phyloP scores from a whole-genome alignment of 768 basidiomycete species.

The Leccinum obscurum region DNA sequence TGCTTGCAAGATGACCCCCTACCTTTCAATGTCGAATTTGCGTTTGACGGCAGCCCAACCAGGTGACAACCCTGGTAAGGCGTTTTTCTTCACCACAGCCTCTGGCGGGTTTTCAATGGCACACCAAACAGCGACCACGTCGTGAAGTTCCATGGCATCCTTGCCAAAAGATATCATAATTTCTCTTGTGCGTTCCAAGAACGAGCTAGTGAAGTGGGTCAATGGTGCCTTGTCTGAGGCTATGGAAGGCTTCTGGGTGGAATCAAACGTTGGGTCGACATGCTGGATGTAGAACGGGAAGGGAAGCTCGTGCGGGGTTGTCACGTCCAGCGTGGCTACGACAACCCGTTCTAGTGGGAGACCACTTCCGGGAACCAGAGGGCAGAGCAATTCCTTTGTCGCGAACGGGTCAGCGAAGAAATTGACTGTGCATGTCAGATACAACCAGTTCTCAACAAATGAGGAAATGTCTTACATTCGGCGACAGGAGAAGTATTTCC shows the following conservation, averaged over 20 bases:
- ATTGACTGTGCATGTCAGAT: slow-evolving; percentile 55
- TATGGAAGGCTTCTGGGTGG: slow-evolving; percentile 48
- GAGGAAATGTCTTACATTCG: slow-evolving; percentile 61
- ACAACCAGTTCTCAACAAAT: background rate
- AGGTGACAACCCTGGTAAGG: slow-evolving; percentile 30
- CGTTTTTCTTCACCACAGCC: slow-evolving; percentile 24
- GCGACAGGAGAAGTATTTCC: slow-evolving; percentile 82
- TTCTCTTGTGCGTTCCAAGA: slow-evolving; percentile 72
- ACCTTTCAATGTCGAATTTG: slow-evolving; percentile 73
- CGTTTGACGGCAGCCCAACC: slow-evolving; percentile 61
- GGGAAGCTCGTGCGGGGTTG: slow-evolving; percentile 74
- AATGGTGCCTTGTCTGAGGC: slow-evolving; percentile 54
- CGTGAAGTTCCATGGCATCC: slow-evolving; percentile 89
- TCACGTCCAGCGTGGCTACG: slow-evolving; percentile 79
- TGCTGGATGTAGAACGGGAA: slow-evolving; percentile 59
- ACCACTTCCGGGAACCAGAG: slow-evolving; percentile 38
- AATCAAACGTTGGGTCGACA: slow-evolving; percentile 64
- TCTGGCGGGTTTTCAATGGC: slow-evolving; percentile 69
- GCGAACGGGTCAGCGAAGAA: slow-evolving; percentile 89
- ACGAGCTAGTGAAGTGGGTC: slow-evolving; percentile 75
- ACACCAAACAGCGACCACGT: slow-evolving; percentile 88
- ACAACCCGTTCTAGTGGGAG: slow-evolving; percentile 68
- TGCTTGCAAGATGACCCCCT: slow-evolving; percentile 2
- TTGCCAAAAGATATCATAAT: slow-evolving; percentile 80
- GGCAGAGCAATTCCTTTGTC: slow-evolving; percentile 63